Conservation (phyloP, 176 grass and related monocot species). For the Triticum aestivum region IWGSC_CS_RefSeq_v2.1 NC_057811.1:371910711-371911210, state of each 20-base stretch:
- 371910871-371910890: conserved; percentile 93
- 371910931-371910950: conserved; percentile 12
- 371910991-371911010: not conserved
- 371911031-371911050: not conserved
- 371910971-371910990: conserved; percentile 23
- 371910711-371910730: not conserved
- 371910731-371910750: not conserved
- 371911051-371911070: not conserved
- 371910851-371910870: conserved; percentile 80
- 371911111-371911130: conserved; percentile 11
- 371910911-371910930: not conserved
- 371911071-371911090: conserved; percentile 30
- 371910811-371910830: not conserved
- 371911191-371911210: not conserved
- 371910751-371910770: not conserved
- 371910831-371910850: conserved; percentile 22
- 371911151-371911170: conserved; percentile 2
- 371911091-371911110: not conserved
- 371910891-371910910: conserved; percentile 34
- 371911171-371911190: conserved; percentile 12
- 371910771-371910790: conserved; percentile 4
- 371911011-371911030: not conserved
- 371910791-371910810: not conserved
- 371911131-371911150: not conserved
- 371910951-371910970: conserved; percentile 39